Evolutionary conservation across 2,329 filamentous ascomycete species (phyloP).

Genomic region (Colletotrichum tofieldiae): DNA sequence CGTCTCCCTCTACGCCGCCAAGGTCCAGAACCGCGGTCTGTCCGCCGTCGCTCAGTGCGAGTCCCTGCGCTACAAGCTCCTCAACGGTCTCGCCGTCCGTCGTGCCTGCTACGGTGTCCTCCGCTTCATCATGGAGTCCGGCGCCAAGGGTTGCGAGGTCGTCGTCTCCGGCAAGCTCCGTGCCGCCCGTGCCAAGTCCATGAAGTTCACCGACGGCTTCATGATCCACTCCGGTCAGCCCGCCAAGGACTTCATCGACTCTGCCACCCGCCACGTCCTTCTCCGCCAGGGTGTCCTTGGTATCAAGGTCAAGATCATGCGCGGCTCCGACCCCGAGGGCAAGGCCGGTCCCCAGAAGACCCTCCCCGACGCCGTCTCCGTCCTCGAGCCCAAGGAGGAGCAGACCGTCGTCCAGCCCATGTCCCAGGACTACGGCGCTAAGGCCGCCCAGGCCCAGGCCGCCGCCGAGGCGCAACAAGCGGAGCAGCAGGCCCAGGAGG

Average conservation of each 20-base stretch:
- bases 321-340: constrained; percentile 98
- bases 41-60: constrained; percentile 99
- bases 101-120: constrained; percentile 99
- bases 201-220: constrained; percentile 99
- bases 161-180: constrained; percentile 99
- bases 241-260: constrained; percentile 99
- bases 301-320: constrained; percentile 99
- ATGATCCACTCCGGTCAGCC: constrained; percentile 99
- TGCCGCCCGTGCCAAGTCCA: constrained; percentile 99
- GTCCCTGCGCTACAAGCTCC: constrained; percentile 99
- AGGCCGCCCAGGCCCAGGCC: constrained; percentile 78
- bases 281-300: constrained; percentile 99
- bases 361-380: constrained; percentile 97
- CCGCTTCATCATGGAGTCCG: constrained; percentile 99
- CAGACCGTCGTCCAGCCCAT: constrained; percentile 93
- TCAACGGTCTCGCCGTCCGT: constrained; percentile 98
- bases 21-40: constrained; percentile 99
- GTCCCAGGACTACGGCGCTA: constrained; percentile 98
- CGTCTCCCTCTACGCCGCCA: constrained; percentile 99
- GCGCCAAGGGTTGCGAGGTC: constrained; percentile 99
- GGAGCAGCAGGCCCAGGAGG: constrained; percentile 63
- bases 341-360: constrained; percentile 98
- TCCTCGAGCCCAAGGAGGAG: constrained; percentile 99
- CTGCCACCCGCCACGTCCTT: constrained; percentile 98
- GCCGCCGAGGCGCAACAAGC: constrained; percentile 75